Evolutionary conservation across 139 green algal species (phyloP), one percentile per base, ranked within the genome.

Genomic region (Tetratostichococcus sp.): DNA sequence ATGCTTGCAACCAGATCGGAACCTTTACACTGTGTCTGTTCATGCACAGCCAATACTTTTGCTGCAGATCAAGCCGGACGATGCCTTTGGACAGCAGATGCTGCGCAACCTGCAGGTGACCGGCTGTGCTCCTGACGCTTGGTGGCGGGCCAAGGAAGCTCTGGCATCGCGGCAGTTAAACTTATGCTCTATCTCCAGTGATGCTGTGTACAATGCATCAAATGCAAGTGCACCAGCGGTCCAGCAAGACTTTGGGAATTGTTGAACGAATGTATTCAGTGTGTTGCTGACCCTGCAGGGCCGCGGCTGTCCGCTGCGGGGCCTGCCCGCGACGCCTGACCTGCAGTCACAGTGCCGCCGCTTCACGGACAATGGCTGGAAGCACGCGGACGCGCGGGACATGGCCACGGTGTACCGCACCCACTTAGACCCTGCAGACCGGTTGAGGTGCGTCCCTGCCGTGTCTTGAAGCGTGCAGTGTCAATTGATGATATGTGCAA

Each of bases 41-140:
- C 39, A 21, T 50, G 39, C 39, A 11, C 8, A 50, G 8, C 39
- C 11, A 11, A 11, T 11, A 50, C 39, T 50, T 11, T 50, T 50
- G 39, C 26, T 74, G 65, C 89, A 94, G 87, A 88, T 96, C 42
- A 77, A 83, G 22, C 92, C 92, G 4, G 75, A 94, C 67, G 91
- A 97, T 77, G 83, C 89, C 0, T 97, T 97, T 91, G 93, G 93
- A 0, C 78, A 82, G 43, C 92, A 95, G 77, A 97, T 97, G 93
- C 67, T 93, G 30, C 72, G 76, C 43, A 97, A 97, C 80, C 75
- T 97, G 57, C 86, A 93, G 77, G 83, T 85, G 57, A 33, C 8
- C 39, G 39, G 11, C 39, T 11, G 39, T 17, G 11, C 19, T 62
- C 11, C 19, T 5, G 14, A 25, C 19, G 50, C 50, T 17, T 28